phyloP scores from a whole-genome alignment of 805 yeast species.

The Pichia paraexigua region DNA sequence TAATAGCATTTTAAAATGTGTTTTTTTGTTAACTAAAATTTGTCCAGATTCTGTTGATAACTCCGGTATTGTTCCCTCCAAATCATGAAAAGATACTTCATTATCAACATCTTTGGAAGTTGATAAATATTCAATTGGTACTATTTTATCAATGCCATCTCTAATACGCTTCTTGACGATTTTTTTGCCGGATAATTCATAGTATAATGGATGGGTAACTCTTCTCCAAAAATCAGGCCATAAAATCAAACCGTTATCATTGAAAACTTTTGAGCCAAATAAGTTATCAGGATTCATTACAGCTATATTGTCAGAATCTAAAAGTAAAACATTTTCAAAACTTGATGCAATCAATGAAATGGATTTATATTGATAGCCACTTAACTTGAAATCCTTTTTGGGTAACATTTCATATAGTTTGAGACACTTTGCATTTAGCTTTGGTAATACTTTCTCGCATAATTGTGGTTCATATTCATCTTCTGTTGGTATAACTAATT shows the following conservation, averaged over 20 bases:
- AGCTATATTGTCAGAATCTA: conserved; percentile 48
- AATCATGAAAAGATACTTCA: conserved; percentile 41
- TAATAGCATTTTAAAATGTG: conserved; percentile 40
- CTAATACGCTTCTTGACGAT: conserved; percentile 29
- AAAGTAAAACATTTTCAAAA: conserved; percentile 42
- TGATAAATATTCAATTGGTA: conserved; percentile 17
- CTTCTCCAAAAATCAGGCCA: conserved; percentile 61
- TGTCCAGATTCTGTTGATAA: conserved; percentile 53
- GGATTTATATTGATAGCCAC: conserved; percentile 42
- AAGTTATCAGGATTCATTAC: conserved; percentile 42
- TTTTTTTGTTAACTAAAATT: conserved; percentile 39
- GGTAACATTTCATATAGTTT: conserved; percentile 44
- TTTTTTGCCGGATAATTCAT: conserved; percentile 34
- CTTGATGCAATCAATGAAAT: conserved; percentile 43
- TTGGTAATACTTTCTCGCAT: conserved; percentile 33
- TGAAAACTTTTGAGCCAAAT: conserved; percentile 50
- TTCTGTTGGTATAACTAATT: conserved; percentile 34
- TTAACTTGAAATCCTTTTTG: conserved; percentile 25
- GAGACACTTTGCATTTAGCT: conserved; percentile 53
- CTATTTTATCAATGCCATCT: conserved; percentile 23
- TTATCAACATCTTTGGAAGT: conserved; percentile 8
- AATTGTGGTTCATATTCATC: conserved; percentile 34
- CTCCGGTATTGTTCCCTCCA: conserved; percentile 45
- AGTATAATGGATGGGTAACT: conserved; percentile 44
- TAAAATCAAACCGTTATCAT: conserved; percentile 39